These are phyloP conservation scores for Lentinus tigrinus DNA, from an alignment of 768 basidiomycete genomes.

Conservation along the genomic window DNA sequence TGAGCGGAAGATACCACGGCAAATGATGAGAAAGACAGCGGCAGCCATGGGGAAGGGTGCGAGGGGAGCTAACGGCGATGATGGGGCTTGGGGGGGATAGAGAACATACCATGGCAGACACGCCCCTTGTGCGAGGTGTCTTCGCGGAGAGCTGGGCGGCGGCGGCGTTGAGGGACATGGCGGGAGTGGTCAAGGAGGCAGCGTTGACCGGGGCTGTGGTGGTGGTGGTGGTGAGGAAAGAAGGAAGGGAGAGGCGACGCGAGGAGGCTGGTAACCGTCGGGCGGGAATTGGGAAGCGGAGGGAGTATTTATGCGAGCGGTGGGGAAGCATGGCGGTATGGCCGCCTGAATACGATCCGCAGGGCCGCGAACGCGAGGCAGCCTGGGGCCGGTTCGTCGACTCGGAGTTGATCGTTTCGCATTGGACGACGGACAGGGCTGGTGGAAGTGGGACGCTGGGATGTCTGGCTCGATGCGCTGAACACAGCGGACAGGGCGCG, in stretches of 20 bases:
- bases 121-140: slow-evolving; percentile 29
- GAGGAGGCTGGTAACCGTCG: neutral
- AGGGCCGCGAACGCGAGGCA: too few species aligned
- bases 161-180: slow-evolving; percentile 12
- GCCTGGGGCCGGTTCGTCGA: too few species aligned
- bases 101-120: slow-evolving; percentile 29
- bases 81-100: neutral
- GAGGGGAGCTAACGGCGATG: neutral
- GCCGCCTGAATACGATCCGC: too few species aligned
- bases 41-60: too few species aligned
- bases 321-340: too few species aligned
- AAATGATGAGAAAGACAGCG: neutral
- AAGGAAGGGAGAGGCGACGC: neutral
- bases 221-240: neutral
- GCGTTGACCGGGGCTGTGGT: neutral
- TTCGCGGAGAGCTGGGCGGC: slow-evolving; percentile 13
- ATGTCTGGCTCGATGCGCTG: neutral
- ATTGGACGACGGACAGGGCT: neutral
- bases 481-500: neutral
- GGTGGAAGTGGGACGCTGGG: too few species aligned
- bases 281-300: too few species aligned
- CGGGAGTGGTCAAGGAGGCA: neutral
- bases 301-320: too few species aligned
- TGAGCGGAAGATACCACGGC: slow-evolving; percentile 30
- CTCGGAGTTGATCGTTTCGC: too few species aligned